Base-by-base conservation (phyloP, 1,284 basidiomycete species). In the Ceratobasidium sp. region DNA sequence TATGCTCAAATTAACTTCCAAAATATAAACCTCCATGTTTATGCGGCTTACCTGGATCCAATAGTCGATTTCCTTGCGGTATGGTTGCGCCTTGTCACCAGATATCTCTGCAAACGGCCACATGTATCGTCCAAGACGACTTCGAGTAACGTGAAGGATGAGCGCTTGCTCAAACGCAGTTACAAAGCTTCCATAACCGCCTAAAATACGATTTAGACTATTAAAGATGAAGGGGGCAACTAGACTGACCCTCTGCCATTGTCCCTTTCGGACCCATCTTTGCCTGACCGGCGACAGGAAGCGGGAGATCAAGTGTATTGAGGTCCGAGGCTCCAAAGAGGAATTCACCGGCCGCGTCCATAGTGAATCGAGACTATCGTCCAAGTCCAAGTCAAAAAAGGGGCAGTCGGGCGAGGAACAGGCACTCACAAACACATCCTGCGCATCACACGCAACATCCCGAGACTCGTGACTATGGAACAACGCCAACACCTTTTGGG, bases 291-390 rank as follows among this genome's bases (percentile, higher is more conserved):
- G 79, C 69, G 12, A 59, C 23, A 16, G 79, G 79, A 10, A 79
- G 68, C 3, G 74, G 66, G 1, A 59, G 30, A 41, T 73, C 74
- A 18, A 79, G 62, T 12, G 79, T 66, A 30, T 79, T 77, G 33
- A 80, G 69, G 70, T 79, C 78, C 1, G 66, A 46, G 8, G 76
- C 55, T 0, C 79, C 78, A 48, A 80, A 79, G n/a, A 80, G 78
- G 70, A 80, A 80, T 57, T 80, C 77, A 2, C 79, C 78, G 20
- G 79, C 78, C 14, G 78, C 77, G 59, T 80, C 79, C 59, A 80
- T 67, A 20, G 79, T 77, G 62, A 80, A 79, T 10, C 78, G 73
- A 44, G 65, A 66, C 73, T 76, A 16, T 20, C 18, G 57, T 50
- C 44, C 46, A 35, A 18, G 2, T 50, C 12, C 5, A 7, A n/a